Evolutionary conservation across 192 early-diverging fungal species (phyloP), one percentile per base, ranked within the genome.

Genomic region (Backusella circina): DNA sequence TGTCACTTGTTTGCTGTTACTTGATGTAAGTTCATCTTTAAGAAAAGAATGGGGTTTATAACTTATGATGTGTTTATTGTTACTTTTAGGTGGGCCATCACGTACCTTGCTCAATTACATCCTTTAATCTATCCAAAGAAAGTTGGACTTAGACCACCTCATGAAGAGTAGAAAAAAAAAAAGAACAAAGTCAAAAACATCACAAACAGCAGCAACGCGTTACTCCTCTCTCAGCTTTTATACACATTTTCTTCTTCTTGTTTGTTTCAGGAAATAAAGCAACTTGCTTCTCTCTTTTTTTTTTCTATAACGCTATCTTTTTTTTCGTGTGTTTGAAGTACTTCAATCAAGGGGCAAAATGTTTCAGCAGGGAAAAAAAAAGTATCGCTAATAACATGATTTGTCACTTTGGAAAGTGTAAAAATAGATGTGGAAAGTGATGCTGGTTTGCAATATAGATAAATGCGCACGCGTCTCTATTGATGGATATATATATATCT

Each of bases 101-200:
- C 94, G 35, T 96, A 95, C 79, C 80, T 96, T 66, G 94, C 94
- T 39, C 95, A 96, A 87, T 80, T 95, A 5, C 86, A 96, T 74
- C 95, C 95, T 26, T 84, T 96, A 36, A 86, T 96, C 51, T 82
- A 86, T 21, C 95, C 95, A 4, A 91, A 88, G 78, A 88, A 92
- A 36, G 86, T 85, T 57, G 89, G 91, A 79, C 79, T 93, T 73
- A 83, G 90, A 76, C 84, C 75, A 33, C 61, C 71, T 23, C 69
- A 70, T 41, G 65, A 67, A 67, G 65, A 68, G 21, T 18, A 23
- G 38, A 67, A 65, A 31, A 31, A 65, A 65, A 65, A 31, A 31
- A 65, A 65, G 33, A 66, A 31, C 10, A 66, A 66, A 66, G 15
- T 15, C 7, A 33, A 66, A 33, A 33, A 33, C 16, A 47, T n/a